Percentiles rank a stretch among this genome's conserved stretches.
Evolutionary conservation across 306 rosid species (phyloP).

Genomic region (Cucurbita pepo): DNA sequence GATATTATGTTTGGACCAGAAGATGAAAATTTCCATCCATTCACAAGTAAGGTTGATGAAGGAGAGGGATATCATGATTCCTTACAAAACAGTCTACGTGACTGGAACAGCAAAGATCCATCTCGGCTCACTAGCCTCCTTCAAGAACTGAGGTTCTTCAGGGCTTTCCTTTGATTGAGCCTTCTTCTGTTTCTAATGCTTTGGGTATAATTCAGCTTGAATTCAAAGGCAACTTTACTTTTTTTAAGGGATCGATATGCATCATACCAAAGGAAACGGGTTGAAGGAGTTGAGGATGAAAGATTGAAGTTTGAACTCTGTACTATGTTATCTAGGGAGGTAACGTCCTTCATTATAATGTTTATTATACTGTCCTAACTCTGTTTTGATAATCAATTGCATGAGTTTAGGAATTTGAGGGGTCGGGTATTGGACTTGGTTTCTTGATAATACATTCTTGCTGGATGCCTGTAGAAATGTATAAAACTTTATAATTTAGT

Average conservation of each 20-base stretch:
- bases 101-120: constrained; percentile 70
- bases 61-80: constrained; percentile 15
- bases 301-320: constrained; percentile 78
- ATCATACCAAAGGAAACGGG: constrained; percentile 45
- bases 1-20: constrained; percentile 75
- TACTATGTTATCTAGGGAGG: constrained; percentile 78
- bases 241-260: constrained; percentile 51
- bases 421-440: background rate
- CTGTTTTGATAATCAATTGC: background rate
- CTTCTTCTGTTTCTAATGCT: background rate
- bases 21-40: constrained; percentile 57
- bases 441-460: background rate
- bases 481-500: background rate
- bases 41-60: constrained; percentile 24
- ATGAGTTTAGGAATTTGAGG: background rate
- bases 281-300: constrained; percentile 73
- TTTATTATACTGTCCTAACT: background rate
- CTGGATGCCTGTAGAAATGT: background rate
- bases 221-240: constrained; percentile 3
- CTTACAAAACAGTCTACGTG: constrained; percentile 20
- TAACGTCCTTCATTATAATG: constrained; percentile 9
- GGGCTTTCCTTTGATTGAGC: background rate
- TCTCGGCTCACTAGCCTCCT: constrained; percentile 46
- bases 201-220: background rate
- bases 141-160: constrained; percentile 49